Conservation (phyloP, 176 grass and related monocot genomes). For the Oropetium thomaeum region DNA sequence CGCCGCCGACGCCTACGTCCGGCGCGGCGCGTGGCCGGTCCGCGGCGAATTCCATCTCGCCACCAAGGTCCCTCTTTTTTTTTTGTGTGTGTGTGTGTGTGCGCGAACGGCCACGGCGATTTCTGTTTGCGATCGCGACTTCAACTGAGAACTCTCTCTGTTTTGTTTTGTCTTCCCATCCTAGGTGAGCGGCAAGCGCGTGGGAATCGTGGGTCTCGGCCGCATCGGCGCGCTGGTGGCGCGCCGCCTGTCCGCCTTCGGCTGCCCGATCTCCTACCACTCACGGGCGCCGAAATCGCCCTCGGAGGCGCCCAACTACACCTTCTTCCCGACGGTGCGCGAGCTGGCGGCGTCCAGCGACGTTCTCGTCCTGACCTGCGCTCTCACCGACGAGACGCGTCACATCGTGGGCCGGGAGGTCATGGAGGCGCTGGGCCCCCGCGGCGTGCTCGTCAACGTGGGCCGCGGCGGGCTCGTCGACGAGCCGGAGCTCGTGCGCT, state of each 20-base stretch:
- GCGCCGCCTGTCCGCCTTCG: conserved; percentile 53
- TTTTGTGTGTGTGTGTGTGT: too few species aligned
- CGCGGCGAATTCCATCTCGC: too few species aligned
- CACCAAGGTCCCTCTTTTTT: too few species aligned
- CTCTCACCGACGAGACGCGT: conserved; percentile 50
- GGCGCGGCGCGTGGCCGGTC: too few species aligned
- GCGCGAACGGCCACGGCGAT: too few species aligned
- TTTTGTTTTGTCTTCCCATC: too few species aligned
- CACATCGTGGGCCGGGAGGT: conserved; percentile 41
- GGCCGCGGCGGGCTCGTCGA: conserved; percentile 59
- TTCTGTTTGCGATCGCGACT: too few species aligned
- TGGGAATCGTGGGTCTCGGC: conserved; percentile 68
- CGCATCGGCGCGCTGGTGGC: conserved; percentile 58
- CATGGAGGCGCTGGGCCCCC: conserved; percentile 53
- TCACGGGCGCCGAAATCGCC: conserved; percentile 39
- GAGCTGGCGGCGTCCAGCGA: conserved; percentile 47
- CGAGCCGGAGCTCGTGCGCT: conserved; percentile 65
- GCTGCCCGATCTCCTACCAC: conserved; percentile 48
- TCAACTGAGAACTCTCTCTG: too few species aligned
- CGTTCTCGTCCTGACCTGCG: conserved; percentile 49
- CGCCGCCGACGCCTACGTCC: too few species aligned
- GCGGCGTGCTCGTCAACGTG: conserved; percentile 57
- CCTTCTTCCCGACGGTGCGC: conserved; percentile 3
- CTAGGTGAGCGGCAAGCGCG: conserved; percentile 61
- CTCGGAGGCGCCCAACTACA: conserved; percentile 24